Percentiles rank a stretch among this genome's conserved stretches.
phyloP scores from a whole-genome alignment of 768 basidiomycete species.

The Boletus sp. region DNA sequence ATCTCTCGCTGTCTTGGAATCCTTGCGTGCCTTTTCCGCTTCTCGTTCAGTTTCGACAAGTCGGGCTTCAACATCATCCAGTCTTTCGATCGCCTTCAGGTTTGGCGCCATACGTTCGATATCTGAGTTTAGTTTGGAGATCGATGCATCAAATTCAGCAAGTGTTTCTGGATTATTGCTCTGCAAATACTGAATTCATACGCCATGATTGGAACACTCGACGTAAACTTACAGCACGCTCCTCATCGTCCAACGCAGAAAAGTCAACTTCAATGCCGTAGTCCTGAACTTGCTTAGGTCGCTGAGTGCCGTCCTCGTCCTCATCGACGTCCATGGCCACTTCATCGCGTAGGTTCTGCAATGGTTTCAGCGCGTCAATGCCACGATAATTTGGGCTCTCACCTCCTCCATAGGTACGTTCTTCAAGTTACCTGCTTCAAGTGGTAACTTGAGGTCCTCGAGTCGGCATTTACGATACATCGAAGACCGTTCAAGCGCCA shows the following conservation, averaged over 20 bases:
- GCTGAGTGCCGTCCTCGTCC: constrained; percentile 79
- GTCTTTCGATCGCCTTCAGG: constrained; percentile 90
- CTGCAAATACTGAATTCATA: constrained; percentile 29
- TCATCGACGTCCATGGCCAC: constrained; percentile 92
- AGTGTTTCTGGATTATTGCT: constrained; percentile 62
- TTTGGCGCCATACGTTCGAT: constrained; percentile 96
- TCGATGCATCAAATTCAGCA: constrained; percentile 71
- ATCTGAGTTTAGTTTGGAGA: constrained; percentile 69
- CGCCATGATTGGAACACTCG: not conserved
- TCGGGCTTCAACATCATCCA: constrained; percentile 83
- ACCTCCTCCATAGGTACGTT: constrained; percentile 97
- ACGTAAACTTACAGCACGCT: constrained; percentile 52
- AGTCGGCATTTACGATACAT: constrained; percentile 91
- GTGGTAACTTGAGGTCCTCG: constrained; percentile 85
- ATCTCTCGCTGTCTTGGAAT: constrained; percentile 88
- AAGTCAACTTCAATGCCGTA: constrained; percentile 94
- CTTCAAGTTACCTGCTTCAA: constrained; percentile 71
- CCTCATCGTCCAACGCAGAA: constrained; percentile 66
- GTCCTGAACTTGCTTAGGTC: constrained; percentile 67
- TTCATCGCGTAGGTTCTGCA: constrained; percentile 76
- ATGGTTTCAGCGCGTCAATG: constrained; percentile 5
- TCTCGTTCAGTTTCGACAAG: constrained; percentile 88
- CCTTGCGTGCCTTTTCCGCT: constrained; percentile 87
- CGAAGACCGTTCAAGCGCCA: constrained; percentile 78
- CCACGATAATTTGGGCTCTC: constrained; percentile 6